Evolutionary conservation across 179 eudicot species (phyloP).

Genomic region (Silene vulgaris): DNA sequence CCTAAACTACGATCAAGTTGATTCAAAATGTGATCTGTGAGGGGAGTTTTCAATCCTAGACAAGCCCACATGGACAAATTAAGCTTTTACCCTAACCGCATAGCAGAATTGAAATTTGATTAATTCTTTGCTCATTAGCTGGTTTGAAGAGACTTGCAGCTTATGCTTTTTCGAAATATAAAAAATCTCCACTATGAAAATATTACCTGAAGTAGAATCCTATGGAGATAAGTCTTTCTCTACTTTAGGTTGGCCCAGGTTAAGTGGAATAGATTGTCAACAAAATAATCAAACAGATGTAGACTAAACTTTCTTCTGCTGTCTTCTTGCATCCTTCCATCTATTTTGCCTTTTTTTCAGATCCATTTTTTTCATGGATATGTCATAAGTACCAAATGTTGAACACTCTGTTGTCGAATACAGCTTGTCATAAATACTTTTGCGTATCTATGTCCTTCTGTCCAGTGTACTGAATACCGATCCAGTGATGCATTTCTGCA

Average conservation of each 20-base stretch:
- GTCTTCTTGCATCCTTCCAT: conserved; percentile 42
- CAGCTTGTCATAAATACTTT: conserved; percentile 4
- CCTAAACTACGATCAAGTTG: conserved; percentile 15
- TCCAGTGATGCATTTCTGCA: conserved; percentile 18
- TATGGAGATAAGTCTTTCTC: conserved; percentile 49
- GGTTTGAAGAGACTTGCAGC: conserved; percentile 37
- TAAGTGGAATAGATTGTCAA: conserved; percentile 63
- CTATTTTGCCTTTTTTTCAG: conserved; percentile 22
- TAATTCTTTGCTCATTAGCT: conserved; percentile 32
- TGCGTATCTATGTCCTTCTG: conserved; percentile 14
- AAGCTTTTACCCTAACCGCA: conserved; percentile 27
- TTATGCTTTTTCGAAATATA: conserved; percentile 34
- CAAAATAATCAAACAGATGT: conserved; percentile 53
- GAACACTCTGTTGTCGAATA: background rate
- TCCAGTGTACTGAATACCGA: conserved; percentile 20
- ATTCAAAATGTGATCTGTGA: conserved; percentile 17
- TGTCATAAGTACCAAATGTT: background rate
- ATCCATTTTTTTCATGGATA: background rate
- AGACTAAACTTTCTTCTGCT: conserved; percentile 63
- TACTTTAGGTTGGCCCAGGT: conserved; percentile 34
- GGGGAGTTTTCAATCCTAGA: conserved; percentile 24
- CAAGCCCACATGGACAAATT: conserved; percentile 34
- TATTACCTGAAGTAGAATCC: conserved; percentile 44
- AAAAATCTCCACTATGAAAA: conserved; percentile 46
- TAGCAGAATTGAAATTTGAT: conserved; percentile 29